phyloP scores from a whole-genome alignment of 352 stramenopile species.

The Globisporangium radiosum region DNA sequence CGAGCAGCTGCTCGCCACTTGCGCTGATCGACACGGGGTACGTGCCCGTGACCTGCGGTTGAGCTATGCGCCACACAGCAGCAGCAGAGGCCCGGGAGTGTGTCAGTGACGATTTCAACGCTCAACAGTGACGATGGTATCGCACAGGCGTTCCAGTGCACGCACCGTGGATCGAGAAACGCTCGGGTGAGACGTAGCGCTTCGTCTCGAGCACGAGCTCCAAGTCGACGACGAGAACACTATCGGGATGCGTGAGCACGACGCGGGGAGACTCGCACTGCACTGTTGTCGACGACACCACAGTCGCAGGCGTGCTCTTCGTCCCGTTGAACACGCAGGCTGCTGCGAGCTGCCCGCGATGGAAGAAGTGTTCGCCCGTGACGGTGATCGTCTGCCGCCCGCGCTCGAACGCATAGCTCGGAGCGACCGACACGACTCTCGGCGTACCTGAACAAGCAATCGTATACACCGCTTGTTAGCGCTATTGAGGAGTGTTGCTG shows the following conservation, averaged over 20 bases:
- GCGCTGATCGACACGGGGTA: conserved; percentile 23
- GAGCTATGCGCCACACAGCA: conserved; percentile 12
- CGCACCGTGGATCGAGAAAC: conserved; percentile 9
- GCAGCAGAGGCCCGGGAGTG: background rate
- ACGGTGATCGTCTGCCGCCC: conserved; percentile 23
- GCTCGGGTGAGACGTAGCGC: conserved; percentile 1
- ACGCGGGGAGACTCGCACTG: conserved; percentile 26
- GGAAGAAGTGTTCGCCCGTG: conserved; percentile 27
- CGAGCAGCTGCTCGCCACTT: conserved; percentile 17
- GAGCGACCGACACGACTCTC: conserved; percentile 19
- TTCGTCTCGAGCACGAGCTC: conserved; percentile 22
- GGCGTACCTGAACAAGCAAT: conserved; percentile 26
- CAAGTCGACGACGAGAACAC: conserved; percentile 10
- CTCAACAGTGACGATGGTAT: background rate
- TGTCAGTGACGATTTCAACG: background rate
- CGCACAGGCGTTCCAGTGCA: background rate
- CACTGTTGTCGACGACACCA: conserved; percentile 19
- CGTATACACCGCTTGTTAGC: conserved; percentile 1
- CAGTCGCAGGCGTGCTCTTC: conserved; percentile 17
- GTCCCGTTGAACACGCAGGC: conserved; percentile 39
- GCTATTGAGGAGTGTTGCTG: background rate
- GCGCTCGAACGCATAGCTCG: conserved; percentile 17
- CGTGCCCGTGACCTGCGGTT: conserved; percentile 17
- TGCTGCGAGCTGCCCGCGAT: conserved; percentile 7
- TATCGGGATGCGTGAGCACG: background rate